phyloP scores from a whole-genome alignment of 805 yeast genomes.

The Saturnispora bothae region DNA sequence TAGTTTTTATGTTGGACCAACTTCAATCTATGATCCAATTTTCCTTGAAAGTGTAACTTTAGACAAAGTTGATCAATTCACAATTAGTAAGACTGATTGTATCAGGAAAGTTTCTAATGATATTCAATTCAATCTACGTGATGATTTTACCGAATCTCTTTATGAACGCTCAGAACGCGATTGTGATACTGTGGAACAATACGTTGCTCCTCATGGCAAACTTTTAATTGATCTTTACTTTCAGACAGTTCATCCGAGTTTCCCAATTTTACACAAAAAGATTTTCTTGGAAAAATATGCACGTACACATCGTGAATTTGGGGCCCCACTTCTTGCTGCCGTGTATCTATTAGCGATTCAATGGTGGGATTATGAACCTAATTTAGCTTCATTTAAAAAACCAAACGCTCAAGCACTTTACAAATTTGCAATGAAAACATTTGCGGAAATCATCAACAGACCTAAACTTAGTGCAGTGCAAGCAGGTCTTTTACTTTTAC shows the following conservation, averaged over 20 bases:
- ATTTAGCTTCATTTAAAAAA: conserved; percentile 60
- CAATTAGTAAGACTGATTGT: conserved; percentile 52
- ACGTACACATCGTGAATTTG: conserved; percentile 82
- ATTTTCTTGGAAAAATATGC: conserved; percentile 87
- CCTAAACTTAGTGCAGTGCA: conserved; percentile 90
- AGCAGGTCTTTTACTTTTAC: conserved; percentile 72
- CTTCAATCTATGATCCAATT: conserved; percentile 70
- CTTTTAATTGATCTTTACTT: conserved; percentile 71
- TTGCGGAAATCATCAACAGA: conserved; percentile 64
- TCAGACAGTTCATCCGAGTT: conserved; percentile 79
- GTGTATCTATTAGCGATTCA: conserved; percentile 82
- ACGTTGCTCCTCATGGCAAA: conserved; percentile 89
- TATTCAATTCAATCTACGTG: conserved; percentile 68
- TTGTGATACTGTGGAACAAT: conserved; percentile 72
- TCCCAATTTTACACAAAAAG: conserved; percentile 83
- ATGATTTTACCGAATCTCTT: conserved; percentile 65
- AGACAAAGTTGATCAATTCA: conserved; percentile 73
- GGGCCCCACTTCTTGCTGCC: conserved; percentile 85
- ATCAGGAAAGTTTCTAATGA: conserved; percentile 71
- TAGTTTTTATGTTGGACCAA: conserved; percentile 79
- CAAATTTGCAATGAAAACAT: conserved; percentile 55
- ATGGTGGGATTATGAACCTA: conserved; percentile 90
- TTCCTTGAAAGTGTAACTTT: conserved; percentile 54
- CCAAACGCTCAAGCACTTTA: conserved; percentile 68
- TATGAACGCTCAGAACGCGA: conserved; percentile 62